Evolutionary conservation across 495 filamentous ascomycete species (phyloP).

Genomic region (Massariosphaeria phaeospora): DNA sequence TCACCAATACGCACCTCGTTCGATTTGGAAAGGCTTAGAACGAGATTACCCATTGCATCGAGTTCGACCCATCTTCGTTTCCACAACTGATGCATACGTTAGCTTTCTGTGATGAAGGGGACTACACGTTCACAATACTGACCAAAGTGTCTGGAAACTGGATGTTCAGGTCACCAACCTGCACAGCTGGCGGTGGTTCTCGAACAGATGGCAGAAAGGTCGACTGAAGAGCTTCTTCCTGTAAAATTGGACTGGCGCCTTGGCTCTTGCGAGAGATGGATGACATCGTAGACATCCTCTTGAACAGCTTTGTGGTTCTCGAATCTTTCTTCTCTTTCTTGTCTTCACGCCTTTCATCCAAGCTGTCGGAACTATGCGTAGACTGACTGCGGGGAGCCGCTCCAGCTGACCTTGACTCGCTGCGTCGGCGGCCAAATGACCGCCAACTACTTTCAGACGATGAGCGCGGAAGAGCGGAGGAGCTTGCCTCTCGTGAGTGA

Average conservation of each 20-base stretch:
- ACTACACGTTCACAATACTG: constrained; percentile 17
- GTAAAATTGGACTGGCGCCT: constrained; percentile 41
- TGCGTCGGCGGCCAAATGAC: constrained; percentile 40
- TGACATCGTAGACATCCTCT: constrained; percentile 52
- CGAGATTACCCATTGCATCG: constrained; percentile 69
- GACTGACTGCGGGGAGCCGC: constrained; percentile 43
- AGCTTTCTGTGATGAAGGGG: neutral
- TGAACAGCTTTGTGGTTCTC: constrained; percentile 68
- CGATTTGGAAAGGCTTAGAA: constrained; percentile 56
- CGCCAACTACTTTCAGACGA: constrained; percentile 41
- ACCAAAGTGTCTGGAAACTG: constrained; percentile 85
- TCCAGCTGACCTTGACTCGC: constrained; percentile 38
- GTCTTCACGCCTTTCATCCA: constrained; percentile 35
- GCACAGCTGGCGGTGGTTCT: constrained; percentile 40
- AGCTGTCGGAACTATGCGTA: constrained; percentile 42
- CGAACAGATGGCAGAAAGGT: constrained; percentile 40
- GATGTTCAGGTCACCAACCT: constrained; percentile 75
- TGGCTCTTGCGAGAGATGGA: constrained; percentile 55
- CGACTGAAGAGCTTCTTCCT: constrained; percentile 56
- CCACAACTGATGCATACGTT: constrained; percentile 55
- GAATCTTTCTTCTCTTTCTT: constrained; percentile 59
- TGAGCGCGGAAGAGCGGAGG: constrained; percentile 33
- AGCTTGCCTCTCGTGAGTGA: constrained; percentile 31
- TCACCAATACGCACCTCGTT: constrained; percentile 29
- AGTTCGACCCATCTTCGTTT: constrained; percentile 79